These are phyloP conservation scores for Boletus smithii DNA, from an alignment of 1,284 basidiomycete species.

Conservation along the genomic window DNA sequence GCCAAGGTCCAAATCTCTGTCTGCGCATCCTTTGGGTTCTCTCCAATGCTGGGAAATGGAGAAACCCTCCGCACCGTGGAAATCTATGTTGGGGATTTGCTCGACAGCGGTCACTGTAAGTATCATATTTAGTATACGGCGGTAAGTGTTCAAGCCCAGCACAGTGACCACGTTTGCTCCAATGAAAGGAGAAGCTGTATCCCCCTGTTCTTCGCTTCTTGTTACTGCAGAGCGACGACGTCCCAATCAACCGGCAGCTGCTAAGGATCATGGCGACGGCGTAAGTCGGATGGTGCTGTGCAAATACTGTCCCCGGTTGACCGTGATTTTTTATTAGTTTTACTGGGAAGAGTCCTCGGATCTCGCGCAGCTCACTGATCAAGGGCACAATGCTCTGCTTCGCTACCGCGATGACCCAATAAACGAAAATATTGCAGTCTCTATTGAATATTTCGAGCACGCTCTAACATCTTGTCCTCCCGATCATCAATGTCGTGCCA, in stretches of 20 bases:
- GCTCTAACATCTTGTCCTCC: neutral
- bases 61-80: constrained; percentile 1
- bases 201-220: constrained; percentile 3
- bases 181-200: neutral
- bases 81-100: constrained; percentile 5
- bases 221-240: neutral
- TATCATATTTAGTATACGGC: neutral
- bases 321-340: too few species aligned
- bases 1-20: constrained; percentile 5
- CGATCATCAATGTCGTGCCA: neutral
- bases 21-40: constrained; percentile 16
- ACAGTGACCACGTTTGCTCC: neutral
- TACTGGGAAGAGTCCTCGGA: too few species aligned
- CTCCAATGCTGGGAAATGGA: constrained; percentile 11
- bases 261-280: neutral
- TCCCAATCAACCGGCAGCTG: neutral
- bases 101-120: neutral
- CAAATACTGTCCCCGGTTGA: too few species aligned
- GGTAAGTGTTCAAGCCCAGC: too few species aligned
- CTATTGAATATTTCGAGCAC: neutral
- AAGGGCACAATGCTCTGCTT: neutral
- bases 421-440: neutral
- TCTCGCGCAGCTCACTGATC: too few species aligned
- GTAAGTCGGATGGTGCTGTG: neutral
- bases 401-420: neutral